These are phyloP conservation scores for Fusarium sp. DNA, from an alignment of 2,329 filamentous ascomycete genomes.

Conservation along the genomic window DNA sequence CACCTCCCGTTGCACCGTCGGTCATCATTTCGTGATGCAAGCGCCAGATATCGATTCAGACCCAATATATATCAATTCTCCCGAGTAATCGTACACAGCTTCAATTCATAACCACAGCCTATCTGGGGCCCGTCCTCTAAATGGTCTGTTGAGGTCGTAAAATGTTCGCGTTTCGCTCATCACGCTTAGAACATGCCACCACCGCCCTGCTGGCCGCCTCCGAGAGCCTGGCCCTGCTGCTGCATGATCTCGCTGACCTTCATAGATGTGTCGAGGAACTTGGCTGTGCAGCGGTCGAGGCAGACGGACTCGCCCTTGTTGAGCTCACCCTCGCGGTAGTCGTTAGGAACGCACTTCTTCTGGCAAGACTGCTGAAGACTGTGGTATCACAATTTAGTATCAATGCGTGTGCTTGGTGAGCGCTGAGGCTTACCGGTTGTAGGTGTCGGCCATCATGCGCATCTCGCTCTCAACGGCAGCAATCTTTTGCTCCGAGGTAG, in stretches of 20 bases:
- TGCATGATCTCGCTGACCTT: constrained; percentile 98
- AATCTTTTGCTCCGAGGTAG: constrained; percentile 96
- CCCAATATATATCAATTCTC: constrained; percentile 28
- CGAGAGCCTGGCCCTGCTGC: constrained; percentile 78
- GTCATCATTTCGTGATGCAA: constrained; percentile 33
- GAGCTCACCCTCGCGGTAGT: constrained; percentile 95
- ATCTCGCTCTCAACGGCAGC: constrained; percentile 96
- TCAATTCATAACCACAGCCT: background rate
- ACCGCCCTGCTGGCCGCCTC: constrained; percentile 55
- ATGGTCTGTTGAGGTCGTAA: background rate
- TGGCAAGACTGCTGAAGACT: constrained; percentile 90
- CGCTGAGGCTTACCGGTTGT: constrained; percentile 78
- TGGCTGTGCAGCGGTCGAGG: constrained; percentile 94
- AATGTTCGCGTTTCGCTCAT: background rate
- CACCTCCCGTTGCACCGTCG: constrained; percentile 18
- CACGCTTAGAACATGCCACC: constrained; percentile 44
- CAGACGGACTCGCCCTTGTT: constrained; percentile 99
- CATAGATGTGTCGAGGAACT: constrained; percentile 99
- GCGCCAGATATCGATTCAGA: constrained; percentile 30
- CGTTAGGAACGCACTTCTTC: constrained; percentile 89
- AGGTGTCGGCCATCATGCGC: constrained; percentile 97
- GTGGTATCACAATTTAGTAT: constrained; percentile 1
- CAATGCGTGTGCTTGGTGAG: background rate
- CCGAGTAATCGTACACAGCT: constrained; percentile 34
- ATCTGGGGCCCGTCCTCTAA: background rate